Evolutionary conservation across 768 basidiomycete genomes (phyloP).

Genomic region (Tremella mesenterica): DNA sequence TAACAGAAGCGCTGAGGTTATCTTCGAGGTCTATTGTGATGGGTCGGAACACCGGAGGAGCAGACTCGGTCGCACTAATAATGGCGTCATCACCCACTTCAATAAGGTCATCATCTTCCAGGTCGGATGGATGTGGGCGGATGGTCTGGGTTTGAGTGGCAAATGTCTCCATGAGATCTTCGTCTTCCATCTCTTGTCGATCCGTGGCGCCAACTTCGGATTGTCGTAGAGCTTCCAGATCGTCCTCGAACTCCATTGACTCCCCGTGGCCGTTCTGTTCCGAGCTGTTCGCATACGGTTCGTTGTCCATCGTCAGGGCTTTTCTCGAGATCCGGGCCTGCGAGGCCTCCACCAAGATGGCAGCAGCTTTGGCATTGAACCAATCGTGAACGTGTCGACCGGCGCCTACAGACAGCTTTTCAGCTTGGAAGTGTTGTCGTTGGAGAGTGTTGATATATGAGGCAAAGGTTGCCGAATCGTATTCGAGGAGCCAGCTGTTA

Average conservation of each 20-base stretch:
- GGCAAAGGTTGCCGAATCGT: conserved; percentile 83
- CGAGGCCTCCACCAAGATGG: conserved; percentile 53
- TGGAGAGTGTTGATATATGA: conserved; percentile 83
- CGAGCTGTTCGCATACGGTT: conserved; percentile 8
- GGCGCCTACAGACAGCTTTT: conserved; percentile 23
- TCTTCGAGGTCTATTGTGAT: conserved; percentile 20
- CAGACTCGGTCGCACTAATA: conserved; percentile 1
- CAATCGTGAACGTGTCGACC: conserved; percentile 37
- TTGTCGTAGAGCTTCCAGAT: conserved; percentile 30
- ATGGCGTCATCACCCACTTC: conserved; percentile 16
- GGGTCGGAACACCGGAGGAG: conserved; percentile 34
- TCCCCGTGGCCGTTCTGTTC: conserved; percentile 1
- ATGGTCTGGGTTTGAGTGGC: conserved; percentile 33
- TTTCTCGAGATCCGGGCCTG: conserved; percentile 29
- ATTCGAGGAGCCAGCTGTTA: conserved; percentile 69
- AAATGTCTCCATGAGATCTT: conserved; percentile 34
- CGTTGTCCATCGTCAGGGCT: conserved; percentile 31
- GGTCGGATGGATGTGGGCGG: neutral
- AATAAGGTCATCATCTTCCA: conserved; percentile 5
- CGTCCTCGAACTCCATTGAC: conserved; percentile 68
- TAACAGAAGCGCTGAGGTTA: conserved; percentile 26
- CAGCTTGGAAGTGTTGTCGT: conserved; percentile 54
- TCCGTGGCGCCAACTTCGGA: conserved; percentile 1
- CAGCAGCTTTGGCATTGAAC: conserved; percentile 87
- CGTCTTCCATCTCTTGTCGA: conserved; percentile 11